Percentiles rank a stretch among this genome's conserved stretches.
phyloP scores from a whole-genome alignment of 345 rosid species.

The Salix viminalis region DNA sequence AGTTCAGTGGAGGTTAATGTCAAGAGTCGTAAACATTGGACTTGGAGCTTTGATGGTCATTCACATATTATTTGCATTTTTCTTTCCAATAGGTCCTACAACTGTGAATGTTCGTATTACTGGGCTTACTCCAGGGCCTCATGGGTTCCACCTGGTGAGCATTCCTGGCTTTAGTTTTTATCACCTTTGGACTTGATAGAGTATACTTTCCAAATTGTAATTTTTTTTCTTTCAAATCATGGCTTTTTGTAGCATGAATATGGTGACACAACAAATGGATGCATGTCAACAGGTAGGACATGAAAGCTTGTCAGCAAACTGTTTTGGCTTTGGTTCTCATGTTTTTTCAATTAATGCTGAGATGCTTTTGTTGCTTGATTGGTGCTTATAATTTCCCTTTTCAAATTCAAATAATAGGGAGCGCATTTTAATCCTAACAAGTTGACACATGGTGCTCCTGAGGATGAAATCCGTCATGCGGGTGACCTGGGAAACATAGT shows the following conservation, averaged over 20 bases:
- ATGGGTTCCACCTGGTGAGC: conserved; percentile 83
- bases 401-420: conserved; percentile 37
- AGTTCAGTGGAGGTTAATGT: not conserved
- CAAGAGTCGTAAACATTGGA: not conserved
- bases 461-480: conserved; percentile 93
- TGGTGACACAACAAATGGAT: conserved; percentile 97
- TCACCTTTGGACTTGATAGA: conserved; percentile 2
- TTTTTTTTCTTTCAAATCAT: not conserved
- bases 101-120: conserved; percentile 77
- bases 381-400: not conserved
- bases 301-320: not conserved
- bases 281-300: conserved; percentile 78
- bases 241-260: conserved; percentile 70
- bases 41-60: not conserved
- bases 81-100: conserved; percentile 62
- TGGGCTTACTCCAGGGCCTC: conserved; percentile 86
- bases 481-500: conserved; percentile 99
- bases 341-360: not conserved
- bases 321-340: not conserved
- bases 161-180: conserved; percentile 11
- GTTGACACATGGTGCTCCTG: conserved; percentile 93
- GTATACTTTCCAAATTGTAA: not conserved
- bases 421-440: conserved; percentile 89
- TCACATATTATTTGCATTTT: conserved; percentile 1
- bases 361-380: not conserved